Evolutionary conservation across 345 rosid genomes (phyloP).

Genomic region (Eucalyptus regnans): DNA sequence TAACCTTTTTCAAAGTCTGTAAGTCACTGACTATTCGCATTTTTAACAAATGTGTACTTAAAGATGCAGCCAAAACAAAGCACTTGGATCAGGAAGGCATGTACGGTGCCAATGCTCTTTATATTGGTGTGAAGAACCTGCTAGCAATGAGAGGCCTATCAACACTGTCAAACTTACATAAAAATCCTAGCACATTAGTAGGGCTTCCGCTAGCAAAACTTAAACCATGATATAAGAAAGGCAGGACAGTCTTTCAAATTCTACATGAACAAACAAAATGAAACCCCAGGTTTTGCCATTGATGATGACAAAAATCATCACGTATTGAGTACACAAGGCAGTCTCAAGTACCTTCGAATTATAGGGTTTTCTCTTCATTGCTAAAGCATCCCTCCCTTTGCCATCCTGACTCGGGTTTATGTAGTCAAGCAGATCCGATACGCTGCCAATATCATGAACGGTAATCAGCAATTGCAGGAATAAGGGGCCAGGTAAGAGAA

Average conservation of each 20-base stretch:
- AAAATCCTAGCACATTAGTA: not conserved
- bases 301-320: not conserved
- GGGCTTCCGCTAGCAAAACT: not conserved
- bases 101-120: not conserved
- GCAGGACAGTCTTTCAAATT: not conserved
- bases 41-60: not conserved
- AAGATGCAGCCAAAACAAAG: not conserved
- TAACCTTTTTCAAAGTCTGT: not conserved
- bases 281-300: not conserved
- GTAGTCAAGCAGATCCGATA: slow-evolving; percentile 92
- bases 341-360: slow-evolving; percentile 46
- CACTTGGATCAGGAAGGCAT: not conserved
- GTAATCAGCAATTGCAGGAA: not conserved
- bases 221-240: not conserved
- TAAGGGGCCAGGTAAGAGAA: not conserved
- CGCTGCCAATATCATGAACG: slow-evolving; percentile 32
- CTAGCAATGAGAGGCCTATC: not conserved
- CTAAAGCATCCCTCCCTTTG: slow-evolving; percentile 53
- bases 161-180: not conserved
- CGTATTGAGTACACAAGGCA: not conserved
- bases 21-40: not conserved
- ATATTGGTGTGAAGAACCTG: not conserved
- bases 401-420: slow-evolving; percentile 78
- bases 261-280: not conserved
- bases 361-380: slow-evolving; percentile 60